These are phyloP conservation scores for Panaeolus papilionaceus DNA, from an alignment of 768 basidiomycete genomes.

Conservation along the genomic window DNA sequence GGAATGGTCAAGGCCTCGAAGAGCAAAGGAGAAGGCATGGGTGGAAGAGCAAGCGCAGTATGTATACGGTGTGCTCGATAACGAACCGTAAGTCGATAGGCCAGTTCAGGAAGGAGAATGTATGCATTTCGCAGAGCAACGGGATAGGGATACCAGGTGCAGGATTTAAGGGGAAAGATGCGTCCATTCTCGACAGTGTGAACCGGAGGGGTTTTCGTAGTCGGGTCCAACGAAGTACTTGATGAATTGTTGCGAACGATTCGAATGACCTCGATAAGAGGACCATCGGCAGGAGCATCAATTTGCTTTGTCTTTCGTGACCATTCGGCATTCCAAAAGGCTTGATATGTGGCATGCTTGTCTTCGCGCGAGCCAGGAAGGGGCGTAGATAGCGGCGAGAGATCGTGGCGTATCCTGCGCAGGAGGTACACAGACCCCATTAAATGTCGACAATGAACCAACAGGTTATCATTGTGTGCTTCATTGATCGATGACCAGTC, in stretches of 20 bases:
- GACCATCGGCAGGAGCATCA: slow-evolving; percentile 59
- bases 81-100: slow-evolving; percentile 67
- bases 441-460: slow-evolving; percentile 62
- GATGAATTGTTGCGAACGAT: slow-evolving; percentile 49
- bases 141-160: slow-evolving; percentile 61
- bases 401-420: slow-evolving; percentile 63
- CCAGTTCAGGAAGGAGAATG: slow-evolving; percentile 67
- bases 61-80: slow-evolving; percentile 64
- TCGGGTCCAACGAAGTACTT: slow-evolving; percentile 38
- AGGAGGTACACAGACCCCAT: slow-evolving; percentile 63
- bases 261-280: slow-evolving; percentile 62
- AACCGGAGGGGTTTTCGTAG: not conserved
- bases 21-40: slow-evolving; percentile 61
- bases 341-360: slow-evolving; percentile 56
- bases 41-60: slow-evolving; percentile 63
- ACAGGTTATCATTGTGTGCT: slow-evolving; percentile 51
- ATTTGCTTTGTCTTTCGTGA: slow-evolving; percentile 50
- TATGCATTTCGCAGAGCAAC: slow-evolving; percentile 56
- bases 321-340: slow-evolving; percentile 65
- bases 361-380: slow-evolving; percentile 55
- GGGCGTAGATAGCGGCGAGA: slow-evolving; percentile 69
- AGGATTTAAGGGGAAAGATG: slow-evolving; percentile 51
- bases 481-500: slow-evolving; percentile 64
- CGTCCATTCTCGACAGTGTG: slow-evolving; percentile 25
- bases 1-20: slow-evolving; percentile 83